Conservation (phyloP, 2,329 filamentous ascomycete genomes). For the Diaporthe eres region DNA sequence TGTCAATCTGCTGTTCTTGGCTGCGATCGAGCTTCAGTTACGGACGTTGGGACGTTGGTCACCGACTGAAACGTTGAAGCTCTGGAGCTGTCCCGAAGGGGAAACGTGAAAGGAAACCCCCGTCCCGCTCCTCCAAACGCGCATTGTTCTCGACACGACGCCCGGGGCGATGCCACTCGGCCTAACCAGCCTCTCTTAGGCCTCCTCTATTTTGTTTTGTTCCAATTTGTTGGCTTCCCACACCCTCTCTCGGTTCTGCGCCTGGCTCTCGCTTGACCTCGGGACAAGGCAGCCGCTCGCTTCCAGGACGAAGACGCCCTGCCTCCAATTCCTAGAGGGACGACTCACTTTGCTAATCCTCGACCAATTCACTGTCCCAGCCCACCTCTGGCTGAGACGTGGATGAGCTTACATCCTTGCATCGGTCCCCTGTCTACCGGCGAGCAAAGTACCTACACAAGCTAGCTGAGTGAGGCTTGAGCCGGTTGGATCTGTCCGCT, state of each 20-base stretch:
- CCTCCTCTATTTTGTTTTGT: slow-evolving; percentile 22
- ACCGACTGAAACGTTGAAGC: slow-evolving; percentile 29
- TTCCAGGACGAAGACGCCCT: not conserved
- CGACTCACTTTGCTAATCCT: not conserved
- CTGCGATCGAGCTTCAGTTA: slow-evolving; percentile 22
- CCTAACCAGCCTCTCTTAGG: slow-evolving; percentile 13
- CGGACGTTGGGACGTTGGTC: slow-evolving; percentile 5
- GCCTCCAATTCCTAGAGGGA: not conserved
- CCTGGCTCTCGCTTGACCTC: not conserved
- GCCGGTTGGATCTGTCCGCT: not conserved
- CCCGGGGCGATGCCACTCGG: not conserved
- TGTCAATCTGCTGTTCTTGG: slow-evolving; percentile 3
- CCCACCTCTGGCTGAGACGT: not conserved
- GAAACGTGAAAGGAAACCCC: slow-evolving; percentile 6
- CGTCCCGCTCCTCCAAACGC: slow-evolving; percentile 4
- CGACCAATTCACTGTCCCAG: not conserved
- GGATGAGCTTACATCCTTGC: not conserved
- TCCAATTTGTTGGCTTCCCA: not conserved
- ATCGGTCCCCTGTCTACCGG: not conserved
- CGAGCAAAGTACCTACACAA: not conserved
- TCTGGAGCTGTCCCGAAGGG: slow-evolving; percentile 27
- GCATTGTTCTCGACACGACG: not conserved
- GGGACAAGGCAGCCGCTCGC: not conserved
- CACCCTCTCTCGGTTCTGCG: not conserved
- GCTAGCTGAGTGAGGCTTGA: not conserved